phyloP scores from a whole-genome alignment of 116 monocot genomes.

The Cymodocea nodosa region DNA sequence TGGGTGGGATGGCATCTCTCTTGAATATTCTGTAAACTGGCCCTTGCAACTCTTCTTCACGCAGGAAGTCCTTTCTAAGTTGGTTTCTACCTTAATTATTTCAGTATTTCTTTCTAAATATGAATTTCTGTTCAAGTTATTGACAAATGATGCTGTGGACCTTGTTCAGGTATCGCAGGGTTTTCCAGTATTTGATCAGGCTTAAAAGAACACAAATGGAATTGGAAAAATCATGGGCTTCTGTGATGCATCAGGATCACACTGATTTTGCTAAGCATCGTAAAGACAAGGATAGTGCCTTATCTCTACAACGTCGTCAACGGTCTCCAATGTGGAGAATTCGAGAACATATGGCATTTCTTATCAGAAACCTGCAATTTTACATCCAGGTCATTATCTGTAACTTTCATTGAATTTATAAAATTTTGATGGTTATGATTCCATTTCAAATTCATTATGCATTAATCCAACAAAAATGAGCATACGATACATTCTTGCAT shows the following conservation, averaged over 20 bases:
- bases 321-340: constrained; percentile 81
- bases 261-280: constrained; percentile 65
- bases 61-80: constrained; percentile 91
- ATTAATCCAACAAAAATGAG: no score
- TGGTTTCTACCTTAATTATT: constrained; percentile 15
- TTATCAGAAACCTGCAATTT: constrained; percentile 93
- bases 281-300: constrained; percentile 37
- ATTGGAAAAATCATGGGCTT: constrained; percentile 92
- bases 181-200: constrained; percentile 85
- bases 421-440: no score
- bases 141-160: background rate
- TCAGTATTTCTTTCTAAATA: background rate
- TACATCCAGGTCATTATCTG: constrained; percentile 73
- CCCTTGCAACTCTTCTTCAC: constrained; percentile 93
- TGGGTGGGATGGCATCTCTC: constrained; percentile 92
- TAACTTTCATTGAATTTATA: no score
- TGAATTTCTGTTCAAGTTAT: no score
- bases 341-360: constrained; percentile 94
- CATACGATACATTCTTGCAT: no score
- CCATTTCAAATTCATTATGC: no score
- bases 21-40: constrained; percentile 86
- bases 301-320: constrained; percentile 28
- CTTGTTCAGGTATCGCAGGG: constrained; percentile 60
- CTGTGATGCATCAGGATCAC: constrained; percentile 92
- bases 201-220: constrained; percentile 99